Evolutionary conservation across 805 yeast species (phyloP).

Genomic region (Metschnikowia noctiluminum): DNA sequence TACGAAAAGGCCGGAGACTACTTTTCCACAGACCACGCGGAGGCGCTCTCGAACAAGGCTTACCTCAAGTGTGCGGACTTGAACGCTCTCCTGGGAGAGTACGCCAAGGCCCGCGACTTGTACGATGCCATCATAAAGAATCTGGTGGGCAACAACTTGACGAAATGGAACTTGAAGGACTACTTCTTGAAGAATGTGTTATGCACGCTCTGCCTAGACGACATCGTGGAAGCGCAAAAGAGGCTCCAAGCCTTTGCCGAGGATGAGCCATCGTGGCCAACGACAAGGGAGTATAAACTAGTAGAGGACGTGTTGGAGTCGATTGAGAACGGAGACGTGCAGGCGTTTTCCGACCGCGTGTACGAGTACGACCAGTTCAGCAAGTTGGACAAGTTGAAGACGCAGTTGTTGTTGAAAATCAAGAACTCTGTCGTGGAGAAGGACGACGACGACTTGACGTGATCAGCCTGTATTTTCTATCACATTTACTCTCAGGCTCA

Average conservation of each 20-base stretch:
- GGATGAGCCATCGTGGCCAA: constrained; percentile 73
- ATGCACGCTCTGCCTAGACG: constrained; percentile 81
- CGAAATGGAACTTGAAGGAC: constrained; percentile 91
- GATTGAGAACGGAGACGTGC: constrained; percentile 77
- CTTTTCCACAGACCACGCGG: constrained; percentile 90
- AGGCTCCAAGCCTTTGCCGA: constrained; percentile 58
- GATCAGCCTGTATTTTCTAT: too few relatives aligned
- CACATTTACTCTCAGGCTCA: too few relatives aligned
- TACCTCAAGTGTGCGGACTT: constrained; percentile 87
- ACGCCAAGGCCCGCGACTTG: constrained; percentile 67
- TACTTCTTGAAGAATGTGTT: constrained; percentile 81
- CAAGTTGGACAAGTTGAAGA: constrained; percentile 88
- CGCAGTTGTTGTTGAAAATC: constrained; percentile 75
- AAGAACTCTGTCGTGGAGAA: constrained; percentile 69
- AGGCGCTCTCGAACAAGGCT: constrained; percentile 85
- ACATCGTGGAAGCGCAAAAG: constrained; percentile 80
- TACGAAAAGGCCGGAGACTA: constrained; percentile 91
- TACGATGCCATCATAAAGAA: constrained; percentile 78
- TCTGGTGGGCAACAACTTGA: constrained; percentile 66
- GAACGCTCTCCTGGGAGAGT: constrained; percentile 65
- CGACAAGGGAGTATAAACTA: constrained; percentile 73
- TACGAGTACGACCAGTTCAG: constrained; percentile 83
- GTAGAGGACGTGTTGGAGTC: constrained; percentile 65
- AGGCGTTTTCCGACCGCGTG: constrained; percentile 67
- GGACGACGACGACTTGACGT: constrained; percentile 60